Evolutionary conservation across 306 rosid genomes (phyloP).

Genomic region (Sicyos edulis): DNA sequence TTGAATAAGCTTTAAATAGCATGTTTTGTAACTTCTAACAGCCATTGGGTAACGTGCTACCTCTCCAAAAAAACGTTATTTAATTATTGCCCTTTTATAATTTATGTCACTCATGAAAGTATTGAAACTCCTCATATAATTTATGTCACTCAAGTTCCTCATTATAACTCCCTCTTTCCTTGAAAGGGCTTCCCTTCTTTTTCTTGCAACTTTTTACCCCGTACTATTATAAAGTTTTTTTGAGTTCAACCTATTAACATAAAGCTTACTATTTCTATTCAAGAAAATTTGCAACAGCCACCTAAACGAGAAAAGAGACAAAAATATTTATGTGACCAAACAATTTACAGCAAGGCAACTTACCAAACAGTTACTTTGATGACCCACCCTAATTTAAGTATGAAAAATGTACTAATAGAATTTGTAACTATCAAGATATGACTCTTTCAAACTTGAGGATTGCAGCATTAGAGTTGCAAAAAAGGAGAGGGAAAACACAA

Average conservation of each 20-base stretch:
- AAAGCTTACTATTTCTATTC: neutral
- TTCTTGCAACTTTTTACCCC: neutral
- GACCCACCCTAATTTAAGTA: conserved; percentile 1
- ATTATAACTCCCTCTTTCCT: neutral
- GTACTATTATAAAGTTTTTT: too few species aligned
- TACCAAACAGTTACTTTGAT: neutral
- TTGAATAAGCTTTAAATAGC: neutral
- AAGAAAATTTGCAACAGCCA: neutral
- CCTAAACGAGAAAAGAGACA: neutral
- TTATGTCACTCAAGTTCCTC: neutral
- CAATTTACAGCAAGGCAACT: neutral
- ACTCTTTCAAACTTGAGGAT: neutral
- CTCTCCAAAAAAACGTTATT: neutral
- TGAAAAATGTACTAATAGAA: conserved; percentile 2
- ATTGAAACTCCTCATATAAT: too few species aligned
- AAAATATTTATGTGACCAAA: neutral
- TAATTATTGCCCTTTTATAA: neutral
- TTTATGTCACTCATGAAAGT: neutral
- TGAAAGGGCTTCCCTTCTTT: neutral
- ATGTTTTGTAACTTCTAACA: neutral
- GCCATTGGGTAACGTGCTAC: neutral
- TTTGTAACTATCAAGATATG: neutral
- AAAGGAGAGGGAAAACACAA: neutral
- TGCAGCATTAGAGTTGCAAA: neutral
- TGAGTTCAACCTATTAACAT: too few species aligned